These are phyloP conservation scores for Barbarea vulgaris DNA, from an alignment of 345 rosid species.

Conservation along the genomic window DNA sequence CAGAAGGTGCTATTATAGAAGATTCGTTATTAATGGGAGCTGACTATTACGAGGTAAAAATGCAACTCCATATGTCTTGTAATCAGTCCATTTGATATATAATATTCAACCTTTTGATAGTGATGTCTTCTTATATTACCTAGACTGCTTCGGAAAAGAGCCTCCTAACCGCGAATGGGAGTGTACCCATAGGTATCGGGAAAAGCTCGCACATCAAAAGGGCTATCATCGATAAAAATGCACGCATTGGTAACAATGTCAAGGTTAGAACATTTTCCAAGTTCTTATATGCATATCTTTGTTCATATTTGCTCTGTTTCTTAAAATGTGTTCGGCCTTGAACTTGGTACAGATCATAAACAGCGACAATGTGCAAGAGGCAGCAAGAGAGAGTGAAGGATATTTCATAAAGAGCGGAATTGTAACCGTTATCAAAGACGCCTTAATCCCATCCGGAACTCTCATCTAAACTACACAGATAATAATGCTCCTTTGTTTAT, in stretches of 20 bases:
- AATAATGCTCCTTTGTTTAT: background rate
- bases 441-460: slow-evolving; percentile 85
- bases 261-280: slow-evolving; percentile 49
- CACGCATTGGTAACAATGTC: slow-evolving; percentile 83
- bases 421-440: slow-evolving; percentile 92
- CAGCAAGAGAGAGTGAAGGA: slow-evolving; percentile 92
- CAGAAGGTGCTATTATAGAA: slow-evolving; percentile 93
- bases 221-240: slow-evolving; percentile 94
- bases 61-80: background rate
- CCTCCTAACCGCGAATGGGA: slow-evolving; percentile 77
- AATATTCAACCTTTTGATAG: background rate
- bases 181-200: slow-evolving; percentile 88
- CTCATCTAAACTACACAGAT: slow-evolving; percentile 45
- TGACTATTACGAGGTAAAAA: slow-evolving; percentile 85
- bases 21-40: slow-evolving; percentile 94
- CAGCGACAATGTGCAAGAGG: slow-evolving; percentile 79
- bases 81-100: background rate
- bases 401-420: slow-evolving; percentile 96
- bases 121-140: background rate
- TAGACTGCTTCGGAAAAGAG: slow-evolving; percentile 86
- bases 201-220: slow-evolving; percentile 81
- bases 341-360: slow-evolving; percentile 66
- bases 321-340: background rate
- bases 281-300: background rate
- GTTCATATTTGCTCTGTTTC: background rate